These are phyloP conservation scores for Biscogniauxia mediterranea DNA, from an alignment of 2,329 filamentous ascomycete genomes.

Conservation along the genomic window DNA sequence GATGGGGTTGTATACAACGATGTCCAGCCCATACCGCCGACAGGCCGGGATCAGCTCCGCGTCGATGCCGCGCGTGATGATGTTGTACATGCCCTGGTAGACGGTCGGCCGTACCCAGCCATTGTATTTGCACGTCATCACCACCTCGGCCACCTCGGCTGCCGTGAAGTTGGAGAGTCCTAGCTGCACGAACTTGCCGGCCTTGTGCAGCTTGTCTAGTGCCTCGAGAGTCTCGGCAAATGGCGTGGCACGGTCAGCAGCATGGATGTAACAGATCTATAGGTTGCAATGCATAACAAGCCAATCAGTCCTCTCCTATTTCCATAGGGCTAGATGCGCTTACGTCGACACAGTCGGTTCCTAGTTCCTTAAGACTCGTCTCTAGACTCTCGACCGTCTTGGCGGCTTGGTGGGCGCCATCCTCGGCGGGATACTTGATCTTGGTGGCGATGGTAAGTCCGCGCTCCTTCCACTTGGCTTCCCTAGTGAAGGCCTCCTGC, in stretches of 20 bases:
- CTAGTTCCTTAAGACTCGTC: slow-evolving; percentile 67
- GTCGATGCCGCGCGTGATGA: slow-evolving; percentile 73
- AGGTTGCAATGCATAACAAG: background rate
- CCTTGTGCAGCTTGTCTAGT: slow-evolving; percentile 77
- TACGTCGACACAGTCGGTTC: slow-evolving; percentile 69
- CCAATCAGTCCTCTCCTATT: slow-evolving; percentile 7
- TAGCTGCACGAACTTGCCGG: slow-evolving; percentile 78
- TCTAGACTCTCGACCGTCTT: slow-evolving; percentile 65
- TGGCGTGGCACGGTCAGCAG: slow-evolving; percentile 64
- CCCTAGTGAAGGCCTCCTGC: slow-evolving; percentile 76
- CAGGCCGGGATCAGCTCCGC: slow-evolving; percentile 71
- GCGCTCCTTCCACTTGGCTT: slow-evolving; percentile 75
- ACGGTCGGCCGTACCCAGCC: slow-evolving; percentile 81
- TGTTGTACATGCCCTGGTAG: slow-evolving; percentile 84
- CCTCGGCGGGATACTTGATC: slow-evolving; percentile 58
- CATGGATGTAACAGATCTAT: slow-evolving; percentile 74
- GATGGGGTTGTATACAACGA: slow-evolving; percentile 80
- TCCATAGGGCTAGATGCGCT: slow-evolving; percentile 26
- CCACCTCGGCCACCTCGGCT: slow-evolving; percentile 84
- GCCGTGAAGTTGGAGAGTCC: slow-evolving; percentile 84
- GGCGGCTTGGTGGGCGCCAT: slow-evolving; percentile 61
- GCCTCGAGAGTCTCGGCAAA: slow-evolving; percentile 79
- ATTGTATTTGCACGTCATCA: slow-evolving; percentile 74
- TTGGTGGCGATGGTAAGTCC: slow-evolving; percentile 80
- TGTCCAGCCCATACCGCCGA: slow-evolving; percentile 71